Conservation (phyloP, 345 rosid species). For the Erucastrum elatum region DNA sequence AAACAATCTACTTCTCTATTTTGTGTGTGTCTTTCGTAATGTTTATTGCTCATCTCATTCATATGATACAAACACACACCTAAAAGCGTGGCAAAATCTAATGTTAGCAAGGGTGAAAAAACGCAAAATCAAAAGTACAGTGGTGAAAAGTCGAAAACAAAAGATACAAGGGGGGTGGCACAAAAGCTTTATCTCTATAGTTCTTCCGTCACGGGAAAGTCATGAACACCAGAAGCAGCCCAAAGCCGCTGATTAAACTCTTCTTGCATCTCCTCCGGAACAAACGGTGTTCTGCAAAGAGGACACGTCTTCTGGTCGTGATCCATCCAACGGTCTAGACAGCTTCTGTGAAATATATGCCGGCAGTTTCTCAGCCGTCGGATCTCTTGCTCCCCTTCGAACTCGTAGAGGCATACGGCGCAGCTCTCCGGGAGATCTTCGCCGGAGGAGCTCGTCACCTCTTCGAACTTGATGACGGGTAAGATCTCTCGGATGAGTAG, state of each 20-base stretch:
- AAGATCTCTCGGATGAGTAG: conserved; percentile 77
- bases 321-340: conserved; percentile 97
- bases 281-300: conserved; percentile 75
- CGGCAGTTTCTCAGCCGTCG: conserved; percentile 72
- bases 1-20: background rate
- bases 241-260: conserved; percentile 81
- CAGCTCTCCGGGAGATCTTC: conserved; percentile 68
- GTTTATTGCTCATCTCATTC: conserved; percentile 34
- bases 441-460: conserved; percentile 25
- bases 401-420: conserved; percentile 79
- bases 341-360: conserved; percentile 78
- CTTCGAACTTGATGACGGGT: conserved; percentile 66
- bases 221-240: conserved; percentile 63
- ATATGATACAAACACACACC: conserved; percentile 12
- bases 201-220: conserved; percentile 50
- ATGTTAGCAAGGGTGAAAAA: conserved; percentile 22
- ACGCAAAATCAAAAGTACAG: conserved; percentile 24
- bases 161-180: background rate
- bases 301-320: conserved; percentile 88
- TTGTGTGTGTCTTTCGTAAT: background rate
- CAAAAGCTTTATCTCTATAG: conserved; percentile 22
- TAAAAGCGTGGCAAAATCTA: conserved; percentile 34
- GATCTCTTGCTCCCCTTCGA: conserved; percentile 75
- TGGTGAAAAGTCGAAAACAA: conserved; percentile 18
- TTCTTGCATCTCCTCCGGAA: conserved; percentile 81